Percentiles rank a stretch among this genome's conserved stretches.
Conservation (phyloP, 768 basidiomycete genomes). For the button mushroom (Agaricus bisporus) region DNA sequence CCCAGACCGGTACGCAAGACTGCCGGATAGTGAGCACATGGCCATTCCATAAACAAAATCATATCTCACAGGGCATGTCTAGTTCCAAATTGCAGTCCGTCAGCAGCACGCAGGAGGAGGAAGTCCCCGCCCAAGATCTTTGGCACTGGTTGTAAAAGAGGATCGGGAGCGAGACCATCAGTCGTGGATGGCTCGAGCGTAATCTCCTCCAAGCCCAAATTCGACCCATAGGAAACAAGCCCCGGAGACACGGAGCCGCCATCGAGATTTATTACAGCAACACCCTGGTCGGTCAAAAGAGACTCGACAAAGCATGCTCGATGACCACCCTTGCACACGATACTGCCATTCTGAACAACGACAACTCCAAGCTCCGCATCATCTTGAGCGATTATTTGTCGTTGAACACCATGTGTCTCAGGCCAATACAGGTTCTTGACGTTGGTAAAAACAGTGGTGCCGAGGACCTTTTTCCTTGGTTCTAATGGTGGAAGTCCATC, state of each 20-base stretch:
- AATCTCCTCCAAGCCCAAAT: conserved; percentile 69
- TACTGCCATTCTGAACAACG: conserved; percentile 37
- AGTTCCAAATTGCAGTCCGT: conserved; percentile 67
- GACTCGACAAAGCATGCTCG: conserved; percentile 17
- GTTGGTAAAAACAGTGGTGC: conserved; percentile 58
- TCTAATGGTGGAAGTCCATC: conserved; percentile 74
- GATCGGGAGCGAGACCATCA: conserved; percentile 60
- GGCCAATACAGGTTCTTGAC: conserved; percentile 43
- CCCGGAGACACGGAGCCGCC: conserved; percentile 67
- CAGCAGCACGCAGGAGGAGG: conserved; percentile 56
- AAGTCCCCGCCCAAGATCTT: conserved; percentile 44
- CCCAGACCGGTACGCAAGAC: conserved; percentile 64
- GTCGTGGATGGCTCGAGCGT: conserved; percentile 58
- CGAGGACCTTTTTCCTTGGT: conserved; percentile 28
- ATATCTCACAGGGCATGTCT: conserved; percentile 63
- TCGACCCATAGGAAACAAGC: conserved; percentile 64
- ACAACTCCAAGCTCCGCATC: conserved; percentile 26
- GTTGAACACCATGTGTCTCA: conserved; percentile 22
- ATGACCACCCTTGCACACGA: conserved; percentile 41
- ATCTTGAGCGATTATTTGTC: conserved; percentile 20
- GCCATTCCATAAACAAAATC: neutral
- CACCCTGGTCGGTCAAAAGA: conserved; percentile 14
- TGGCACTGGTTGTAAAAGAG: conserved; percentile 40
- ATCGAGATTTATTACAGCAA: conserved; percentile 51
- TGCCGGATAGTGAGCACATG: conserved; percentile 17